Evolutionary conservation across 768 basidiomycete genomes (phyloP).

Genomic region (Collybiopsis luxurians): DNA sequence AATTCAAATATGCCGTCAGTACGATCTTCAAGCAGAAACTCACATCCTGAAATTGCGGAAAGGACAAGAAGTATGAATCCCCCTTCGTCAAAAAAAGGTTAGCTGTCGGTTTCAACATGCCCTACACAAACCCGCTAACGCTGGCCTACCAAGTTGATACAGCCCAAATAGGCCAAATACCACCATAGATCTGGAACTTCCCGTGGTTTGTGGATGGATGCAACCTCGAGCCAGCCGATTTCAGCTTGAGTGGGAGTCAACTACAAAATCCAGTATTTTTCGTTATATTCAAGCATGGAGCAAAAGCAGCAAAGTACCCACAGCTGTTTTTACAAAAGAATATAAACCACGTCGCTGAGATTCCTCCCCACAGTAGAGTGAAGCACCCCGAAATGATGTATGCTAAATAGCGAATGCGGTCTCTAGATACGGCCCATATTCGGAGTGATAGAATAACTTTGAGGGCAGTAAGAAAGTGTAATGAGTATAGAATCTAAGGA

Average conservation of each 20-base stretch:
- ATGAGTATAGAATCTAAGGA: no score
- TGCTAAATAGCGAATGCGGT: neutral
- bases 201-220: neutral
- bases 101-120: neutral
- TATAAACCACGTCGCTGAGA: no score
- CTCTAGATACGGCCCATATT: neutral
- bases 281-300: no score
- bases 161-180: neutral
- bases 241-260: neutral
- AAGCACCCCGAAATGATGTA: neutral
- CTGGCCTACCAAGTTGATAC: neutral
- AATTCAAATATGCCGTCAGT: no score
- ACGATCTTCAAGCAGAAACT: neutral
- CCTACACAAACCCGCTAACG: no score
- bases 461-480: neutral
- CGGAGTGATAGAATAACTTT: neutral
- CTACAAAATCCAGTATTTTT: neutral
- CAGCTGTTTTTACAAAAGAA: neutral
- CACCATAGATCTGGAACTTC: neutral
- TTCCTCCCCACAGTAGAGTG: neutral
- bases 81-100: neutral
- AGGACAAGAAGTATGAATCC: neutral
- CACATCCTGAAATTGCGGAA: neutral
- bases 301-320: neutral
- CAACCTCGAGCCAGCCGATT: neutral